Base-by-base conservation (phyloP, 495 filamentous ascomycete genomes). In the Astrothelium subdiscretum region DNA sequence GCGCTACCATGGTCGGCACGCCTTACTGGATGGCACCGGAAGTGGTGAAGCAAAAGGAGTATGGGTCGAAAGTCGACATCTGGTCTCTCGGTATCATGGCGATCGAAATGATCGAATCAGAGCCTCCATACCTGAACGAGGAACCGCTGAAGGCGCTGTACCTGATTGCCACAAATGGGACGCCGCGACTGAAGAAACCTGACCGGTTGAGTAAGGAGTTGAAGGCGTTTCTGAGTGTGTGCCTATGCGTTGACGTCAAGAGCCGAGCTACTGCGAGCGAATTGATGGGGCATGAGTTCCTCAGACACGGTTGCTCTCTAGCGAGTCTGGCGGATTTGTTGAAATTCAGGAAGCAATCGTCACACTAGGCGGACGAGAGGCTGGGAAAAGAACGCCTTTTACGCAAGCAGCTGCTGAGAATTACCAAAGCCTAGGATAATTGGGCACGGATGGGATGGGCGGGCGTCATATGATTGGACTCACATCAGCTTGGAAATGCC, bases 21-120 rank as follows among this genome's bases (percentile, higher is more conserved):
- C 94, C 94, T 1, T 98, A 97, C 79, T 98, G 94, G 94, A 98
- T 98, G 94, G 94, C 94, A 2, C 94, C 94, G 32, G 94, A 98
- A 73, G 94, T 98, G 18, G 94, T 98, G 70, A 97, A 97, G 78
- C 94, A 97, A 73, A 96, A 96, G 79, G 92, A 96, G 72, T 98
- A 98, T 70, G 94, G 91, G 40, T 87, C 88, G 66, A 98, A 98
- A 81, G 94, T 97, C 61, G 94, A 98, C 70, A 96, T 97, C 68
- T 97, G 94, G 94, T 97, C 92, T 13, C 80, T 98, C 58, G 94
- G 94, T 68, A 98, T 98, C 77, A 98, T 97, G 94, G 92, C 94
- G 43, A 98, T 98, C 67, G 94, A 98, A 78, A 96, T 98, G 95
- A 98, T 98, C 70, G 95, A 98, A 75, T 92, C 89, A 12, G 94